phyloP scores from a whole-genome alignment of 106 monocot genomes.

The Apostasia ramifera region DNA sequence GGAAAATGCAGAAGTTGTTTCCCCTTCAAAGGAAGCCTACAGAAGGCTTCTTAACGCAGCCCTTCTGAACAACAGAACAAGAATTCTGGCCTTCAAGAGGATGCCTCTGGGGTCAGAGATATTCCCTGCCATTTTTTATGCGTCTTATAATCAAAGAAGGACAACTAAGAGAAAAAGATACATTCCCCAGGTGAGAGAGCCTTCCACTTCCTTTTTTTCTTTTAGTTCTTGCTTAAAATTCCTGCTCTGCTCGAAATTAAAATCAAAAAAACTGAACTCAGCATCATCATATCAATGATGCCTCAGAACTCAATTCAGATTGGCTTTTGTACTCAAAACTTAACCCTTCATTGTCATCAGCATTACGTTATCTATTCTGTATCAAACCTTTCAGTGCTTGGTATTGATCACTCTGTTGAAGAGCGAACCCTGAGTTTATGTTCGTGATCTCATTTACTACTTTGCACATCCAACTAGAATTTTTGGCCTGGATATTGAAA shows the following conservation, averaged over 20 bases:
- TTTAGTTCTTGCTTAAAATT: not conserved
- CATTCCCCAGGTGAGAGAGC: slow-evolving; percentile 41
- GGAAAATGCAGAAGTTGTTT: slow-evolving; percentile 18
- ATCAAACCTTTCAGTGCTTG: too few relatives aligned
- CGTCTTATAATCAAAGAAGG: slow-evolving; percentile 24
- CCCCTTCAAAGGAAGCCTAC: slow-evolving; percentile 52
- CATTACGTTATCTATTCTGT: too few relatives aligned
- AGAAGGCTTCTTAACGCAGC: slow-evolving; percentile 32
- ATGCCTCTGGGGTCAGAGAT: slow-evolving; percentile 17
- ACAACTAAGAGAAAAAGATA: slow-evolving; percentile 27
- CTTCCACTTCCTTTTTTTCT: not conserved
- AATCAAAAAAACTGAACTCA: too few relatives aligned
- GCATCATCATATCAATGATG: too few relatives aligned
- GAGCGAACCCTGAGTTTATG: too few relatives aligned
- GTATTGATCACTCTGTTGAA: too few relatives aligned
- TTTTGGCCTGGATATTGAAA: too few relatives aligned
- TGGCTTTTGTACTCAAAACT: too few relatives aligned
- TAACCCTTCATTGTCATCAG: too few relatives aligned
- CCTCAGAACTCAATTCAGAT: too few relatives aligned
- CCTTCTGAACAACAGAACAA: slow-evolving; percentile 26
- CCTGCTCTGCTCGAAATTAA: too few relatives aligned
- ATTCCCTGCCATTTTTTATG: slow-evolving; percentile 10
- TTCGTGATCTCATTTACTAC: not conserved
- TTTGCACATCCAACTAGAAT: not conserved
- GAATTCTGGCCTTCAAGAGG: slow-evolving; percentile 49